These are phyloP conservation scores for Datura wrightii DNA, from an alignment of 257 asterid genomes.

Conservation along the genomic window DNA sequence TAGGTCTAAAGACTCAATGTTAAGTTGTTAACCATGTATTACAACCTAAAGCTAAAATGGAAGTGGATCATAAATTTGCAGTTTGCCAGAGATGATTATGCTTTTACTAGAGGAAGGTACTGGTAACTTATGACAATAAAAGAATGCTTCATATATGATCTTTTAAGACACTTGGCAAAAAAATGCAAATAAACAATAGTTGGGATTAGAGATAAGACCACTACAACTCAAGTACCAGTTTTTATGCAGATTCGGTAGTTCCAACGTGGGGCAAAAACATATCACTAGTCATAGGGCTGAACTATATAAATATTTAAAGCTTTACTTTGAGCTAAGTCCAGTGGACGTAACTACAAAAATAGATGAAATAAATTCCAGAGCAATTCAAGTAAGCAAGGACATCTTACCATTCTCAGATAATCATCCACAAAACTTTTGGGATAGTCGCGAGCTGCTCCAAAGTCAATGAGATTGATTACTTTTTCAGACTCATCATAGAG, in stretches of 20 bases:
- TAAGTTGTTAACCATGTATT: neutral
- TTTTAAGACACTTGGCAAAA: neutral
- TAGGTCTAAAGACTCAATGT: neutral
- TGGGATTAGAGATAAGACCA: constrained; percentile 4
- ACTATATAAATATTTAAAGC: neutral
- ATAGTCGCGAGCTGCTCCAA: constrained; percentile 93
- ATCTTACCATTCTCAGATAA: constrained; percentile 82
- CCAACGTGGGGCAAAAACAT: constrained; percentile 9
- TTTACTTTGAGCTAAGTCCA: neutral
- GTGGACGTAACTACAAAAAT: neutral
- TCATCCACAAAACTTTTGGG: constrained; percentile 85
- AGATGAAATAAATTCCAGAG: neutral
- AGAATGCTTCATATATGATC: constrained; percentile 7
- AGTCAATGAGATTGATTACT: constrained; percentile 86
- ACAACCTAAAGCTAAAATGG: neutral
- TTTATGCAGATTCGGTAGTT: neutral
- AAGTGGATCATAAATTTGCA: neutral
- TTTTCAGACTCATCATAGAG: constrained; percentile 64
- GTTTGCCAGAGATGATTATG: neutral
- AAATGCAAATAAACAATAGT: constrained; percentile 8
- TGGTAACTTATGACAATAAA: neutral
- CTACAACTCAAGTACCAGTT: neutral
- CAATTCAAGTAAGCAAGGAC: constrained; percentile 29
- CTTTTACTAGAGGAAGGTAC: neutral
- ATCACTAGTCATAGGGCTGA: constrained; percentile 12